Evolutionary conservation across 805 yeast species (phyloP), one percentile per base, ranked within the genome.

Genomic region (Wickerhamiella sorbophila): DNA sequence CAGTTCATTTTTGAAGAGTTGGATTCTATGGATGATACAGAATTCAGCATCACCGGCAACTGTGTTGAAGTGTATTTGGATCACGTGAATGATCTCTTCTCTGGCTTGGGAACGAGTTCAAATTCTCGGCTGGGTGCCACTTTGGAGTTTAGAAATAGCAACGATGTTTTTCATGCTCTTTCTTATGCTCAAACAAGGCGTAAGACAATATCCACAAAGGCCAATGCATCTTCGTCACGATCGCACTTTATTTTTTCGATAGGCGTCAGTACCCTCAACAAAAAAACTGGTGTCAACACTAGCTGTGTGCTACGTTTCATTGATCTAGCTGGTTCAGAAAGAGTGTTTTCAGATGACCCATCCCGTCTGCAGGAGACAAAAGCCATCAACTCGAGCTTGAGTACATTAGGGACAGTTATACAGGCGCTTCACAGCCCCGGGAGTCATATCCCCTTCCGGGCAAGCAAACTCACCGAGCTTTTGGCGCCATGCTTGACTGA

Each of bases 281-380:
- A n/a, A n/a, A n/a, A n/a, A n/a, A n/a, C n/a, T n/a, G n/a, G n/a
- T n/a, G n/a, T n/a, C n/a, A n/a, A n/a, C n/a, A n/a, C n/a, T n/a
- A n/a, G n/a, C n/a, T n/a, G n/a, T n/a, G n/a, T n/a, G n/a, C n/a
- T n/a, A n/a, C n/a, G n/a, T 54, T 63, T 88, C 42, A 76, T 91
- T 38, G 98, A 88, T 61, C 65, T 88, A 42, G 98, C 98, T 0
- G 98, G 98, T 2, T 84, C 95, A 0, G 98, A 88, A 62, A 67
- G 97, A 44, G 65, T 87, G 14, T 59, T 77, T 8, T 69, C 72
- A 15, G 81, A 95, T 0, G 81, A 77, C 52, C 93, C 75, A 0
- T 70, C 72, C 1, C 96, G 96, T 0, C 82, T 88, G 21, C 72
- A 73, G 48, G 98, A 88, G 59, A 87, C 97, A 0, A 88, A 81